phyloP scores from a whole-genome alignment of 179 eudicot genomes.

The Silene vulgaris region DNA sequence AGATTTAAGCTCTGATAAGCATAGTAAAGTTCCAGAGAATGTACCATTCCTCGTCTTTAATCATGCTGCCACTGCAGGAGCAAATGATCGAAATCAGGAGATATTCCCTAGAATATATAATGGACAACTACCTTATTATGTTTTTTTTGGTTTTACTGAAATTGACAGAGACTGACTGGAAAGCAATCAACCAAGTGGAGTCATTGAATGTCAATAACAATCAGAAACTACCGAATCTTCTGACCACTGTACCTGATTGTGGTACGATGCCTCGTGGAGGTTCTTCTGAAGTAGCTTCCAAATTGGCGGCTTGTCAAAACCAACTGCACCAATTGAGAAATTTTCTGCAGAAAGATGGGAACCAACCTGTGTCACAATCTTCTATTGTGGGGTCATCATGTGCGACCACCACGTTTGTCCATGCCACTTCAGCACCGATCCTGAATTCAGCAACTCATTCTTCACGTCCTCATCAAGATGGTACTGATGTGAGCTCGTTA shows the following conservation, averaged over 20 bases:
- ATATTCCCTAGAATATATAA: conserved; percentile 24
- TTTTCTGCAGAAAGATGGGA: conserved; percentile 56
- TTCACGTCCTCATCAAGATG: conserved; percentile 37
- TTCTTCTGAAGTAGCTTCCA: conserved; percentile 34
- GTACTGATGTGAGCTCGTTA: conserved; percentile 27
- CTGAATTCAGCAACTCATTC: conserved; percentile 52
- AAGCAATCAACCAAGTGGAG: conserved; percentile 48
- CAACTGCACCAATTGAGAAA: conserved; percentile 56
- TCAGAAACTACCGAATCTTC: conserved; percentile 32
- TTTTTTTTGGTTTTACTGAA: conserved; percentile 34
- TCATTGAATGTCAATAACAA: conserved; percentile 38
- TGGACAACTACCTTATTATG: conserved; percentile 31
- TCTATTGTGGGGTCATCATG: conserved; percentile 69
- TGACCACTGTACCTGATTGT: conserved; percentile 37
- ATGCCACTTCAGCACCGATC: conserved; percentile 66
- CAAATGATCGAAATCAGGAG: conserved; percentile 35
- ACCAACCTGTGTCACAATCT: conserved; percentile 67
- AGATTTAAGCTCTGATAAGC: not conserved
- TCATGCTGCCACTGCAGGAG: conserved; percentile 53
- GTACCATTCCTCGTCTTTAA: conserved; percentile 28
- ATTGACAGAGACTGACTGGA: conserved; percentile 80
- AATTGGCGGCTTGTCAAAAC: conserved; percentile 40
- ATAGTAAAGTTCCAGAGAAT: not conserved
- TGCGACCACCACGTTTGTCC: conserved; percentile 67
- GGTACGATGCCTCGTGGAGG: conserved; percentile 42